Conservation (phyloP, 768 basidiomycete genomes). For the Kwoniella europaea region DNA sequence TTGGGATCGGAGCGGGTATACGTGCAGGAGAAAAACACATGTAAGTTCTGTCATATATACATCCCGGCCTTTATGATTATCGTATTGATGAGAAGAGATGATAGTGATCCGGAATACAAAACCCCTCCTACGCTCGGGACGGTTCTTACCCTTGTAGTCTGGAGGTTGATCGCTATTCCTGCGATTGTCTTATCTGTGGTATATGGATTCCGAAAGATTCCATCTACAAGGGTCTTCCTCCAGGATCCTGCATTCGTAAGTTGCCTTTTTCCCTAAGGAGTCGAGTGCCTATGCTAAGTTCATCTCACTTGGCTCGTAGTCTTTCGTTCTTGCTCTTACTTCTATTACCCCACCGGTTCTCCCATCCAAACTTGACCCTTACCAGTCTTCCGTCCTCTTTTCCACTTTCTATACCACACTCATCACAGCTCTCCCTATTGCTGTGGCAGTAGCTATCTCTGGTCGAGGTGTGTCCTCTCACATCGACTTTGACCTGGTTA, state of each 20-base stretch:
- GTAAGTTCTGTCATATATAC: slow-evolving; percentile 27
- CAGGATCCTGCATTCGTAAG: slow-evolving; percentile 56
- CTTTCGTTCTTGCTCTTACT: slow-evolving; percentile 48
- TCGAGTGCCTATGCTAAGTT: no score
- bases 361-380: slow-evolving; percentile 36
- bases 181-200: slow-evolving; percentile 44
- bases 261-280: neutral
- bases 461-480: slow-evolving; percentile 52
- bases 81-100: neutral
- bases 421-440: slow-evolving; percentile 43
- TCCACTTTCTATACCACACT: slow-evolving; percentile 40
- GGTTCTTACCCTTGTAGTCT: slow-evolving; percentile 42
- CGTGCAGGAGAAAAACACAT: slow-evolving; percentile 37
- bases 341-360: slow-evolving; percentile 47
- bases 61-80: no score
- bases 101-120: slow-evolving; percentile 37
- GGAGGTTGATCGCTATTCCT: slow-evolving; percentile 50
- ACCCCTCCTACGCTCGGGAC: slow-evolving; percentile 52
- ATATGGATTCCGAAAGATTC: slow-evolving; percentile 47
- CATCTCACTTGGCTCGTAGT: slow-evolving; percentile 23
- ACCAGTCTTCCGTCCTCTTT: slow-evolving; percentile 46
- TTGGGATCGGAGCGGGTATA: slow-evolving; percentile 42
- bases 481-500: slow-evolving; percentile 74
- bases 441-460: slow-evolving; percentile 42
- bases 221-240: slow-evolving; percentile 46